Base-by-base conservation (phyloP, 768 basidiomycete genomes). In the Fibroporia radiculosa region DNA sequence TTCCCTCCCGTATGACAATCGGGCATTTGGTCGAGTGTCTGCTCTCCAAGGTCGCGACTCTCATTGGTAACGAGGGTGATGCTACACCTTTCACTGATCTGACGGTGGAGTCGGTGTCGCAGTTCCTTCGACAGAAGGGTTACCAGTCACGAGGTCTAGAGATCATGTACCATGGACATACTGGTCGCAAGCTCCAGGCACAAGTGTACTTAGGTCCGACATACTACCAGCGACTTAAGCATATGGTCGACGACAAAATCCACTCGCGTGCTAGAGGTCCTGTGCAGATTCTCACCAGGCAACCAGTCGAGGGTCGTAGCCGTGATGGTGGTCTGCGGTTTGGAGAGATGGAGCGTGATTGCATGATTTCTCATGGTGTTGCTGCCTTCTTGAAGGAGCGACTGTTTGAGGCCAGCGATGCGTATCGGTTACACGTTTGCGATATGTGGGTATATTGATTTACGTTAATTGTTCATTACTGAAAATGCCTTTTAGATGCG, bases 311-410 rank as follows among this genome's bases (percentile, higher is more conserved):
- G 62, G 96, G 96, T 77, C 78, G 96, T 66, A 92, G 88, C 77
- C 79, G 96, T 68, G 96, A 98, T 60, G 96, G 96, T 72, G 96
- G 96, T 65, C 69, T 99, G 51, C 92, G 96, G 58, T 99, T 99
- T 73, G 96, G 96, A 74, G 96, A 99, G 76, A 99, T 99, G 96
- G 96, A 99, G 62, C 89, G 92, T 63, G 95, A 97, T 78, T 98
- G 96, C 64, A 99, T 99, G 96, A 95, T 99, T 49, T 96, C 96
- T 19, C 96, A 99, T 70, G 96, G 96, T 62, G 93, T 98, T 52
- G 95, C 96, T 36, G 91, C 80, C 1, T 98, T 98, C 80, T 66
- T 98, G 66, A 97, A 97, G 68, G 96, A 98, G 69, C 84, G 96
- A 47, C 71, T 98, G 62, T 93, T 93, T 56, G 90, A 93, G 61